Conservation (phyloP, 2,329 filamentous ascomycete species). For the Monosporascus sp. region DNA sequence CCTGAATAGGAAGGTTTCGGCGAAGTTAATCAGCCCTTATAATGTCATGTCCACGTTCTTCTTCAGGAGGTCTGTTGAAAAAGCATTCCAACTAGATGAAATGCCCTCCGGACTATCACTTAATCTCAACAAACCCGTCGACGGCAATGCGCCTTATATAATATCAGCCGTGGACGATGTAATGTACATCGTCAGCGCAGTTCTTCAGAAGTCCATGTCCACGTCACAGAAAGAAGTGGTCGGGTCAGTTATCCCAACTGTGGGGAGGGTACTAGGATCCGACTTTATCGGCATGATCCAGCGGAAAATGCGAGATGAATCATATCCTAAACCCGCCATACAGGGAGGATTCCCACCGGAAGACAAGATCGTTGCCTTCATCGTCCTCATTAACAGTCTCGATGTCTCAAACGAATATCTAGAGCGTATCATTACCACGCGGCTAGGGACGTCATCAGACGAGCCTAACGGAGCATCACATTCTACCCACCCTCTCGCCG, state of each 20-base stretch:
- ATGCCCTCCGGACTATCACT: slow-evolving; percentile 74
- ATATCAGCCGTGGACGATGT: slow-evolving; percentile 95
- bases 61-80: slow-evolving; percentile 92
- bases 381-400: slow-evolving; percentile 92
- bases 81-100: slow-evolving; percentile 95
- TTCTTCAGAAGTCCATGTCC: slow-evolving; percentile 78
- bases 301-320: slow-evolving; percentile 94
- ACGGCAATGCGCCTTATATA: slow-evolving; percentile 80
- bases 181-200: slow-evolving; percentile 97
- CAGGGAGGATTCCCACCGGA: slow-evolving; percentile 82
- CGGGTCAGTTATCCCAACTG: slow-evolving; percentile 68
- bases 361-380: slow-evolving; percentile 80
- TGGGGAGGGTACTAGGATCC: slow-evolving; percentile 73
- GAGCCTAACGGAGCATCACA: slow-evolving; percentile 28
- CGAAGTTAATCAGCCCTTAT: slow-evolving; percentile 73
- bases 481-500: slow-evolving; percentile 40
- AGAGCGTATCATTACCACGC: slow-evolving; percentile 71
- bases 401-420: slow-evolving; percentile 91
- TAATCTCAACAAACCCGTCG: slow-evolving; percentile 64
- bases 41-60: slow-evolving; percentile 94
- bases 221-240: slow-evolving; percentile 80
- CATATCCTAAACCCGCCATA: slow-evolving; percentile 74
- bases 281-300: slow-evolving; percentile 98
- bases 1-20: slow-evolving; percentile 70
- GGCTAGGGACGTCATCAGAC: slow-evolving; percentile 44